Conservation (phyloP, 148 eudicot species). For the Camellia granthamiana region DNA sequence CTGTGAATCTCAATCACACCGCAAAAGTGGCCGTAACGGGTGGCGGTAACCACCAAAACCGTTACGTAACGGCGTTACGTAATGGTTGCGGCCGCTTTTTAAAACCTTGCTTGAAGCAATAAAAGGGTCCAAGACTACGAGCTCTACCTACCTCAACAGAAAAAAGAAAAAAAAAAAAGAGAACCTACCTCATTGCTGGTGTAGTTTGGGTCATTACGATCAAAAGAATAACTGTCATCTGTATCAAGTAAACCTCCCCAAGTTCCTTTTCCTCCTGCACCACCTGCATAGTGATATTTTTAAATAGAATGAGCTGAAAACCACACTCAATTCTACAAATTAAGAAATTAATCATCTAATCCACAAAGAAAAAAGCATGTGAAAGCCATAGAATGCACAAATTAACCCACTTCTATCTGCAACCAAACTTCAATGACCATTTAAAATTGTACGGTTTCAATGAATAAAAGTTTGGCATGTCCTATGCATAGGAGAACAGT, state of each 20-base stretch:
- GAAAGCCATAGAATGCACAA: not conserved
- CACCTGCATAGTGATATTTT: constrained; percentile 25
- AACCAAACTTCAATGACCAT: not conserved
- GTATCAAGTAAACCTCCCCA: constrained; percentile 34
- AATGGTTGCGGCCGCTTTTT: no score
- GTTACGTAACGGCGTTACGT: no score
- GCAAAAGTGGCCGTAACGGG: no score
- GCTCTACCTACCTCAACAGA: not conserved
- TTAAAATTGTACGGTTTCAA: not conserved
- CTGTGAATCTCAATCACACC: no score
- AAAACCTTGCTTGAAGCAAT: not conserved
- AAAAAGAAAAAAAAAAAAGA: not conserved
- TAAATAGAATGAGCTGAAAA: not conserved
- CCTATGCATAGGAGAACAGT: not conserved
- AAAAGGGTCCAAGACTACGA: not conserved
- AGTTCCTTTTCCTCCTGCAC: constrained; percentile 34
- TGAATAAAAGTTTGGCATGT: not conserved
- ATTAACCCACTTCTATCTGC: not conserved
- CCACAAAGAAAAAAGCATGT: not conserved
- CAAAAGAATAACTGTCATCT: constrained; percentile 7
- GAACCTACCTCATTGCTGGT: constrained; percentile 31
- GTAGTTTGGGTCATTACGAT: constrained; percentile 32
- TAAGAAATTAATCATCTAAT: not conserved
- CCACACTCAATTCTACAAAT: not conserved
- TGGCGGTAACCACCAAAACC: no score